These are phyloP conservation scores for Melaleuca alternifolia DNA, from an alignment of 345 rosid genomes.

Conservation along the genomic window DNA sequence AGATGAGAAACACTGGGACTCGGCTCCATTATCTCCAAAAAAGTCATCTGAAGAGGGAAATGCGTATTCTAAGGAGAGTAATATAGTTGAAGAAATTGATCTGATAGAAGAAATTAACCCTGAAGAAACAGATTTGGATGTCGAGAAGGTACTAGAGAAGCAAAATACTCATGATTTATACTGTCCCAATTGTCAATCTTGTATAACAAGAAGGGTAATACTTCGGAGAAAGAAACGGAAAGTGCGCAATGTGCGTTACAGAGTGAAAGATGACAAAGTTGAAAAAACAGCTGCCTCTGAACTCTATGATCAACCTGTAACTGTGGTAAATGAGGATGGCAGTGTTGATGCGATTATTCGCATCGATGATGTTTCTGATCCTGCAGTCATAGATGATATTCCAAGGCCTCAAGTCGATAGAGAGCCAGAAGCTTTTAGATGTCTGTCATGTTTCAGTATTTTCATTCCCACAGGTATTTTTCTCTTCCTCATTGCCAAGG, in stretches of 20 bases:
- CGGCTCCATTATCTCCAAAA: conserved; percentile 11
- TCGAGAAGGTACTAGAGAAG: conserved; percentile 48
- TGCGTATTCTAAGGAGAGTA: conserved; percentile 5
- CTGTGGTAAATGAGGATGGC: not conserved
- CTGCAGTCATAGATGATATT: not conserved
- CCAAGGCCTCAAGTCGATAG: not conserved
- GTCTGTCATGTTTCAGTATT: conserved; percentile 71
- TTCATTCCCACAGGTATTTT: conserved; percentile 52
- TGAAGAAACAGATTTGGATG: conserved; percentile 37
- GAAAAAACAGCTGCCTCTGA: not conserved
- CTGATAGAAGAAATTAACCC: conserved; percentile 32
- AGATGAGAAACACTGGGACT: not conserved
- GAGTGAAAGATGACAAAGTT: conserved; percentile 8
- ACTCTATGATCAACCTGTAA: not conserved
- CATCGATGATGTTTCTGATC: not conserved
- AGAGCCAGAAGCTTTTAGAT: conserved; percentile 35
- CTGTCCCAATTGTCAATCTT: conserved; percentile 73
- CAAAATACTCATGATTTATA: conserved; percentile 70
- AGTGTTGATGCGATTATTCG: not conserved
- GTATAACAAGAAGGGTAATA: conserved; percentile 64
- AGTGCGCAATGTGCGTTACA: conserved; percentile 6
- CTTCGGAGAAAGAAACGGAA: conserved; percentile 41
- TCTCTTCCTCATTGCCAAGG: not conserved
- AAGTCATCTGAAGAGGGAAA: conserved; percentile 2
- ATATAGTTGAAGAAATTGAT: conserved; percentile 10